A percentile compares a stretch with the other conserved stretches of the same genome.
Evolutionary conservation across 2,329 filamentous ascomycete genomes (phyloP).

Genomic region (Neurospora sp.): DNA sequence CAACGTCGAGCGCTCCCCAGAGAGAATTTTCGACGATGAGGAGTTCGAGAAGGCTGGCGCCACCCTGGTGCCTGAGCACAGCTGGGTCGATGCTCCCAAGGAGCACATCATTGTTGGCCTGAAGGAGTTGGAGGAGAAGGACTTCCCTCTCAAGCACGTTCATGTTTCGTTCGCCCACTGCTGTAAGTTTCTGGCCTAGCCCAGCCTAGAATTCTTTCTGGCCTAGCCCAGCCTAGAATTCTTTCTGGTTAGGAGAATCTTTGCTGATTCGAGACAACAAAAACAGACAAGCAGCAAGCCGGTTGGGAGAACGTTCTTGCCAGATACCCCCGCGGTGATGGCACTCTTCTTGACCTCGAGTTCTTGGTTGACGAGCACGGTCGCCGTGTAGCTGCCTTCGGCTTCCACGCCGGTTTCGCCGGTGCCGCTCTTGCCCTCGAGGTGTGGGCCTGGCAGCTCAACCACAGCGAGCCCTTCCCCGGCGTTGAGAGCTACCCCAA

Average conservation of each 20-base stretch:
- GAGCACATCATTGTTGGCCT: slow-evolving; percentile 65
- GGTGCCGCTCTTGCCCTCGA: slow-evolving; percentile 65
- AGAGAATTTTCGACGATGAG: slow-evolving; percentile 53
- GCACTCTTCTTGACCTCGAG: slow-evolving; percentile 75
- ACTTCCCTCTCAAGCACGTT: slow-evolving; percentile 62
- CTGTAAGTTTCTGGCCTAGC: slow-evolving; percentile 11
- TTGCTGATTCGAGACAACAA: slow-evolving; percentile 38
- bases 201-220: no score
- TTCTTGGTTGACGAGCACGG: slow-evolving; percentile 65
- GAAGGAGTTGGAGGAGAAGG: slow-evolving; percentile 68
- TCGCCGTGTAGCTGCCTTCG: slow-evolving; percentile 59
- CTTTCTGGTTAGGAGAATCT: slow-evolving; percentile 41
- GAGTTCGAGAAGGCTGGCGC: slow-evolving; percentile 56
- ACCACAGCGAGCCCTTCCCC: slow-evolving; percentile 46
- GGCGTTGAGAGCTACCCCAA: slow-evolving; percentile 61
- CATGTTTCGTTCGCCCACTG: slow-evolving; percentile 60
- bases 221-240: background rate
- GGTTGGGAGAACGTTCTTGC: slow-evolving; percentile 74
- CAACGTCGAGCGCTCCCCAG: slow-evolving; percentile 56
- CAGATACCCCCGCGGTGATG: slow-evolving; percentile 66
- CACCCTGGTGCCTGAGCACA: slow-evolving; percentile 53
- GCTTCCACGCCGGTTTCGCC: slow-evolving; percentile 67
- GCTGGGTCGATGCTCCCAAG: slow-evolving; percentile 56
- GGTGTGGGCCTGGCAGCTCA: slow-evolving; percentile 79
- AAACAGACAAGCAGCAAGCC: slow-evolving; percentile 54